A percentile compares a stretch with the other conserved stretches of the same genome.
These are phyloP conservation scores for Symbiodinium pilosum DNA, from an alignment of 73 alveolate species.

Conservation along the genomic window DNA sequence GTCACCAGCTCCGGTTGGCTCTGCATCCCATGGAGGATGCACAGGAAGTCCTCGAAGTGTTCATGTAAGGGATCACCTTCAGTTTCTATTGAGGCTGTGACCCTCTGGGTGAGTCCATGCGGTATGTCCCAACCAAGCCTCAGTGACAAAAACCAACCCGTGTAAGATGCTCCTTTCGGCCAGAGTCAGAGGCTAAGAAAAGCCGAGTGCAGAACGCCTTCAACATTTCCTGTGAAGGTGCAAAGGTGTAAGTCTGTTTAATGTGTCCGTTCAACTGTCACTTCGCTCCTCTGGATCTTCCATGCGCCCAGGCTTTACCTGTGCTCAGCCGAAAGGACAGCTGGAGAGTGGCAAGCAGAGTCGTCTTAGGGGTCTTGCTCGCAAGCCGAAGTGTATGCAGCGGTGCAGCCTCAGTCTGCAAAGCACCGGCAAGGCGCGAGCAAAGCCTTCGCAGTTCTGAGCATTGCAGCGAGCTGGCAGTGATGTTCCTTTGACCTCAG, in stretches of 20 bases:
- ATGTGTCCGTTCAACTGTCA: not conserved
- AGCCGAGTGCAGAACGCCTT: not conserved
- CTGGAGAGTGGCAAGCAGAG: no score
- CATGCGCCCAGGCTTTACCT: not conserved
- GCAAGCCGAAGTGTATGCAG: no score
- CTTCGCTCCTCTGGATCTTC: not conserved
- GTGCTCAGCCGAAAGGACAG: not conserved
- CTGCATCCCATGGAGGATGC: not conserved
- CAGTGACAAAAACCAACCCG: not conserved
- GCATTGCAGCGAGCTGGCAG: no score
- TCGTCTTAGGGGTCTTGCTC: no score
- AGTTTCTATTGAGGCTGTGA: not conserved
- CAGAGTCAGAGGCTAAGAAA: not conserved
- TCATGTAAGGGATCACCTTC: no score
- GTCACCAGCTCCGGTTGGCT: not conserved
- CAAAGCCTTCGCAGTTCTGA: no score
- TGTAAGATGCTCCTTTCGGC: no score
- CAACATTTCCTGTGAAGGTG: not conserved
- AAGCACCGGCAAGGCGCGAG: no score
- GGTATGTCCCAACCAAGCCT: not conserved
- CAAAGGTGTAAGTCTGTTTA: no score
- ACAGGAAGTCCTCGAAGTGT: not conserved
- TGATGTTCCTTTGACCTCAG: not conserved
- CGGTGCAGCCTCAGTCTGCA: no score
- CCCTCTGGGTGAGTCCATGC: not conserved